Evolutionary conservation across 2,329 filamentous ascomycete species (phyloP).

Genomic region (Pseudogymnoascus sp.): DNA sequence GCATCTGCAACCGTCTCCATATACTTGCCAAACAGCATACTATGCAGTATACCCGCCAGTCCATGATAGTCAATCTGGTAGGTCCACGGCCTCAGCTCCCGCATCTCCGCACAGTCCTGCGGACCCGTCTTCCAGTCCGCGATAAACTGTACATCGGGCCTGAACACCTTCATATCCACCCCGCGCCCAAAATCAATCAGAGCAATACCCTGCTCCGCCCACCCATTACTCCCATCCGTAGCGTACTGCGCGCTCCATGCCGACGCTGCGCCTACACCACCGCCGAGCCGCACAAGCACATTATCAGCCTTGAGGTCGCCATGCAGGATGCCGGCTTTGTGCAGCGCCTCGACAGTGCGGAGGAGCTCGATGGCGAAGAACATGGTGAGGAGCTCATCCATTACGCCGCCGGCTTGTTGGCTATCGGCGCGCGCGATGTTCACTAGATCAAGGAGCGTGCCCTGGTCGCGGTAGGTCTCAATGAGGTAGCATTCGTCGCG

Average conservation of each 20-base stretch:
- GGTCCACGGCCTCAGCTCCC: slow-evolving; percentile 89
- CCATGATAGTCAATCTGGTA: slow-evolving; percentile 97
- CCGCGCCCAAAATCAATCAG: slow-evolving; percentile 93
- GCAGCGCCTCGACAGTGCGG: slow-evolving; percentile 80
- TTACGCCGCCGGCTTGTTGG: slow-evolving; percentile 51
- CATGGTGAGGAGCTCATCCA: slow-evolving; percentile 90
- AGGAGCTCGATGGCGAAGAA: slow-evolving; percentile 91
- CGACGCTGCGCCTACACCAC: slow-evolving; percentile 35
- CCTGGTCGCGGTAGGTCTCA: slow-evolving; percentile 80
- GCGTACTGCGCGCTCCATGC: slow-evolving; percentile 59
- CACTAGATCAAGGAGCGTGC: slow-evolving; percentile 89
- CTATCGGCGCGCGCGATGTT: slow-evolving; percentile 72
- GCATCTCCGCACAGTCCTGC: slow-evolving; percentile 91
- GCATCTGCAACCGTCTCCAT: slow-evolving; percentile 67
- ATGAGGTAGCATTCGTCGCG: slow-evolving; percentile 83
- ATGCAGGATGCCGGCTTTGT: slow-evolving; percentile 72
- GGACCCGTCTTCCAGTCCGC: slow-evolving; percentile 89
- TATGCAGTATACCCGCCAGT: slow-evolving; percentile 79
- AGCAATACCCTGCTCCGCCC: slow-evolving; percentile 70
- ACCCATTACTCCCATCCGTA: slow-evolving; percentile 67
- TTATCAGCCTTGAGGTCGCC: slow-evolving; percentile 96
- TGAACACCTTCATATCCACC: slow-evolving; percentile 87
- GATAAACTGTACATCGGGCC: slow-evolving; percentile 72
- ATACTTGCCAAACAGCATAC: slow-evolving; percentile 87
- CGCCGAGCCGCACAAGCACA: slow-evolving; percentile 75